Percentiles rank a stretch among this genome's conserved stretches.
phyloP scores from a whole-genome alignment of 352 stramenopile genomes.

The Elongisporangium prolatum region DNA sequence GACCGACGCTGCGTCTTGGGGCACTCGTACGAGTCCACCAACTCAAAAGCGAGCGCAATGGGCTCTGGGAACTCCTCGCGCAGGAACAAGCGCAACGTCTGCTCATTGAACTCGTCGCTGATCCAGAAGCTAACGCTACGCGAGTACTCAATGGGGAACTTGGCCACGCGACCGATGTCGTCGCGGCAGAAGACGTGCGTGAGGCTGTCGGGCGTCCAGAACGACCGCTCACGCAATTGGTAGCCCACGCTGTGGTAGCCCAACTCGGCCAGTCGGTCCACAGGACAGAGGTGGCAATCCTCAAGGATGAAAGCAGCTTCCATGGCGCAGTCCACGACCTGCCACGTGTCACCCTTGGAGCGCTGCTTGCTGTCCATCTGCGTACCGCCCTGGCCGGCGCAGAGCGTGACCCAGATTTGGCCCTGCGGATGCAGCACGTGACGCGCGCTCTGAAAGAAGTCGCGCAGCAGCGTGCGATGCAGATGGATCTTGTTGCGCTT shows the following conservation, averaged over 20 bases:
- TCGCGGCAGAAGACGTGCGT: conserved; percentile 69
- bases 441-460: conserved; percentile 72
- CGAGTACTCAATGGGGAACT: conserved; percentile 55
- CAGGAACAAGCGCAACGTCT: conserved; percentile 35
- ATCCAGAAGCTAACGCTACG: conserved; percentile 80
- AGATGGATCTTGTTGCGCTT: conserved; percentile 83
- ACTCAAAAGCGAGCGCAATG: conserved; percentile 25
- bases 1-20: conserved; percentile 40
- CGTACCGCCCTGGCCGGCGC: conserved; percentile 74
- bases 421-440: conserved; percentile 44
- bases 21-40: conserved; percentile 63
- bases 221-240: conserved; percentile 65
- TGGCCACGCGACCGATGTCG: conserved; percentile 25
- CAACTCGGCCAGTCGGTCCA: conserved; percentile 44
- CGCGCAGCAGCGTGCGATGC: conserved; percentile 65
- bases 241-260: conserved; percentile 84
- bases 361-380: conserved; percentile 56
- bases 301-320: conserved; percentile 46
- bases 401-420: conserved; percentile 81
- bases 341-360: conserved; percentile 70
- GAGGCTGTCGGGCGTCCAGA: conserved; percentile 64
- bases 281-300: conserved; percentile 58
- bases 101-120: conserved; percentile 52
- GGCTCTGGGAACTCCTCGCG: conserved; percentile 36
- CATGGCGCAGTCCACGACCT: conserved; percentile 67